phyloP scores from a whole-genome alignment of 805 yeast species.

The Lipomyces mesembrius region DNA sequence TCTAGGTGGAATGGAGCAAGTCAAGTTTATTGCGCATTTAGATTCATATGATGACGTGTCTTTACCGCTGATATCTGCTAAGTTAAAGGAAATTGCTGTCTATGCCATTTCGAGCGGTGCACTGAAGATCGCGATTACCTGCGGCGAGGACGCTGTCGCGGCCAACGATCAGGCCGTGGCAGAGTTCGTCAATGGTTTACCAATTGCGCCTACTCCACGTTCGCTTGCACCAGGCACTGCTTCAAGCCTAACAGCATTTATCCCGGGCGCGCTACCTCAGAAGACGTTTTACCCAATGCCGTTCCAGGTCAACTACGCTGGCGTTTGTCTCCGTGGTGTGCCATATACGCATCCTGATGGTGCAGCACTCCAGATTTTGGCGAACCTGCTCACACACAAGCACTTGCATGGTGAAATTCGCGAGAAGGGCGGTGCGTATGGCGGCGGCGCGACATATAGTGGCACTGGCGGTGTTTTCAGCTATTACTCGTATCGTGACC shows the following conservation, averaged over 20 bases:
- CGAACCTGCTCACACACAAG: conserved; percentile 80
- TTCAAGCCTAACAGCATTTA: conserved; percentile 1
- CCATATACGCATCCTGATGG: conserved; percentile 73
- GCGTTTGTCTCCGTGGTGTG: conserved; percentile 68
- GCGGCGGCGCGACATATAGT: conserved; percentile 88
- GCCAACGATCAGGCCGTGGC: conserved; percentile 25
- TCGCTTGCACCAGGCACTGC: conserved; percentile 37
- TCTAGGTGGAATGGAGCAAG: conserved; percentile 76
- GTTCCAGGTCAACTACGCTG: conserved; percentile 84
- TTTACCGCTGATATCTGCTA: conserved; percentile 64
- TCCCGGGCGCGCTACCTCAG: conserved; percentile 14
- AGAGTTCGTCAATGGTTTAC: conserved; percentile 16
- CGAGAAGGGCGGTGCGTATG: conserved; percentile 97
- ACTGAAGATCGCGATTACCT: conserved; percentile 60
- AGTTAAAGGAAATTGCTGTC: conserved; percentile 49
- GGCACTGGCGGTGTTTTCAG: conserved; percentile 80
- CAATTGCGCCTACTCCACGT: conserved; percentile 20
- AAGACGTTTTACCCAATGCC: conserved; percentile 71
- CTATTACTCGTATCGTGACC: conserved; percentile 92
- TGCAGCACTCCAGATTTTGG: conserved; percentile 79
- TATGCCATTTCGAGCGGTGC: conserved; percentile 32
- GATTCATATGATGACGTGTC: conserved; percentile 56
- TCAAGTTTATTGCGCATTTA: conserved; percentile 67
- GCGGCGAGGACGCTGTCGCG: conserved; percentile 51
- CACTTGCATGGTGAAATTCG: conserved; percentile 86